Base-by-base conservation (phyloP, 176 grass and related monocot genomes). In the Oropetium thomaeum region DNA sequence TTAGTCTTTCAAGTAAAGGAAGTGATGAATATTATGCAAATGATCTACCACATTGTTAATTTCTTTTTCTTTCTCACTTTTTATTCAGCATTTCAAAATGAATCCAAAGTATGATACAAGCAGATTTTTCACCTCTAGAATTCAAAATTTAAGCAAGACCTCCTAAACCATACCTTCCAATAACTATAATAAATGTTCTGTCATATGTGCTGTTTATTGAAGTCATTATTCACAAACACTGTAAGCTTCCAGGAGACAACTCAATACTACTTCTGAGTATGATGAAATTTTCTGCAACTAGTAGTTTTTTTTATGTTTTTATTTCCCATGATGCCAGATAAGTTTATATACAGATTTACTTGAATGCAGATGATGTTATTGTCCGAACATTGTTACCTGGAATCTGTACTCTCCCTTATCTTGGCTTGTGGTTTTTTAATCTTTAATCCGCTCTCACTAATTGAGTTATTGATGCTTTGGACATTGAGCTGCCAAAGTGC, bases 361-460 rank as follows among this genome's bases (percentile, higher is more conserved):
- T 73, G 8, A 63, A 57, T 30, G 26, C 34, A 54, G 33, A 79
- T 29, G 28, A 22, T 25, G 53, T 31, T 37, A 55, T 53, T 28
- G 27, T 44, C 19, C 19, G 69, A 73, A 51, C 52, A 33, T 30
- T 16, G 5, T 37, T 93, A 99, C 96, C 96, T 95, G 60, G 90
- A 88, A 78, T 99, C 81, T 64, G 85, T 68, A 62, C 73, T 81
- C 65, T 99, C 84, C 75, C 84, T 72, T 70, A 67, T 66, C 67
- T 93, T 99, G 64, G 49, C 57, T 80, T 92, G 91, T 66, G 89
- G 79, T 79, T 99, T 99, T 79, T 95, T 99, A 67, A 99, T 82
- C 80, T 89, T 99, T 37, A 92, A 90, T 15, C 85, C 85, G 20
- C 34, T 72, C 35, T 92, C 84, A 54, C 75, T 88, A 70, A 70